Evolutionary conservation across 2,329 filamentous ascomycete species (phyloP), one percentile per base, ranked within the genome.

Genomic region (Phialophora verrucosa): DNA sequence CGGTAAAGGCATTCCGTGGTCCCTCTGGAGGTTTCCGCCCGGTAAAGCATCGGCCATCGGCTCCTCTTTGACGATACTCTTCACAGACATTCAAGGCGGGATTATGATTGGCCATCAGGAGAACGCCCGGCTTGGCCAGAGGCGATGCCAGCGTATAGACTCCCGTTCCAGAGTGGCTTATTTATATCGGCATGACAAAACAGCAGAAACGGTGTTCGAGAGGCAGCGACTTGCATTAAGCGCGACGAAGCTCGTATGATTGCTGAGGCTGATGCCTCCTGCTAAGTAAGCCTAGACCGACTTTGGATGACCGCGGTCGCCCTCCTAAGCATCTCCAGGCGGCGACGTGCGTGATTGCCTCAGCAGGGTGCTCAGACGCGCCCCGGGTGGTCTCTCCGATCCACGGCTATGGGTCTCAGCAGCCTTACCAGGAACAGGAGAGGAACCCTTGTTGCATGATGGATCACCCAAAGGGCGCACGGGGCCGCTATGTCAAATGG

Each of bases 161-260:
- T 7, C 49, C 20, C 6, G 38, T 44, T 2, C 2, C 49, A 51
- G n/a, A 51, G n/a, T 14, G 29, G 25, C 53, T 31, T 55, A 55
- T 31, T 53, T 55, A 55, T 55, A 31, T 31, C n/a, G 25, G 27
- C 29, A 12, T 55, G 53, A 51, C 49, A 51, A 51, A 44, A 55
- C 53, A 32, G 25, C n/a, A 29, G 8, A 17, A 0, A 32, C 29
- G 27, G 29, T 31, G 14, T 35, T 32, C 5, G 25, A 32, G 25
- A 25, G 25, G 49, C 49, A 11, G 25, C 49, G 20, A 27, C 49
- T 51, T 51, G 49, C 25, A 51, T 51, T 51, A 51, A 51, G 49
- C 49, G 27, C 49, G n/a, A 23, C 20, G 49, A 51, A 51, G 49
- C 49, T 27, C 49, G 23, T 51, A 51, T 51, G 49, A 51, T 51